A percentile compares a stretch with the other conserved stretches of the same genome.
phyloP scores from a whole-genome alignment of 2,329 filamentous ascomycete genomes.

The Calonectria honghensis region DNA sequence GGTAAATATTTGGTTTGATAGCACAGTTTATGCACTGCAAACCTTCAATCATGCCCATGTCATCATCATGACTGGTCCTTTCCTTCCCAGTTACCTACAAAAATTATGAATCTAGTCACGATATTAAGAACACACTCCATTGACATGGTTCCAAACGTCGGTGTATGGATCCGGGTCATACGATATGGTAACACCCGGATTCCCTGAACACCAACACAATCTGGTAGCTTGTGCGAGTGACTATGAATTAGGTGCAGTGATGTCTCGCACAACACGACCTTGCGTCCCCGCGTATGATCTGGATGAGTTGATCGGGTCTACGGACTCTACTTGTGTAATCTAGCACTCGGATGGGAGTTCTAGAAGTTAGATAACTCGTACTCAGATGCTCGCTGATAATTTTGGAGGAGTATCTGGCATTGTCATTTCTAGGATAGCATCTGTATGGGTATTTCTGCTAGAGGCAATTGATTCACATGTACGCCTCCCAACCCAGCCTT shows the following conservation, averaged over 20 bases:
- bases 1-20: not conserved
- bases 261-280: slow-evolving; percentile 15
- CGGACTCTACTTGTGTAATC: not conserved
- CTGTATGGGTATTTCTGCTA: not conserved
- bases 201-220: slow-evolving; percentile 37
- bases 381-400: slow-evolving; percentile 20
- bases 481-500: not conserved
- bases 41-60: slow-evolving; percentile 60
- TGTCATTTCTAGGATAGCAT: not conserved
- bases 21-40: not conserved
- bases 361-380: not conserved
- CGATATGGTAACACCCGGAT: not conserved
- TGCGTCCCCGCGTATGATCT: not conserved
- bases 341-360: not conserved
- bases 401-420: slow-evolving; percentile 17
- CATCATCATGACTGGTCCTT: slow-evolving; percentile 64
- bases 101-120: no score
- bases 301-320: not conserved
- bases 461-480: not conserved
- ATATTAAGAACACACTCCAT: slow-evolving; percentile 18
- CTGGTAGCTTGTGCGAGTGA: slow-evolving; percentile 24
- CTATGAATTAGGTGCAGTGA: slow-evolving; percentile 1
- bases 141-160: slow-evolving; percentile 38
- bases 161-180: not conserved
- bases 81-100: not conserved